Percentiles rank a stretch among this genome's conserved stretches.
These are phyloP conservation scores for Gossypium herbaceum DNA, from an alignment of 345 rosid species.

Conservation along the genomic window DNA sequence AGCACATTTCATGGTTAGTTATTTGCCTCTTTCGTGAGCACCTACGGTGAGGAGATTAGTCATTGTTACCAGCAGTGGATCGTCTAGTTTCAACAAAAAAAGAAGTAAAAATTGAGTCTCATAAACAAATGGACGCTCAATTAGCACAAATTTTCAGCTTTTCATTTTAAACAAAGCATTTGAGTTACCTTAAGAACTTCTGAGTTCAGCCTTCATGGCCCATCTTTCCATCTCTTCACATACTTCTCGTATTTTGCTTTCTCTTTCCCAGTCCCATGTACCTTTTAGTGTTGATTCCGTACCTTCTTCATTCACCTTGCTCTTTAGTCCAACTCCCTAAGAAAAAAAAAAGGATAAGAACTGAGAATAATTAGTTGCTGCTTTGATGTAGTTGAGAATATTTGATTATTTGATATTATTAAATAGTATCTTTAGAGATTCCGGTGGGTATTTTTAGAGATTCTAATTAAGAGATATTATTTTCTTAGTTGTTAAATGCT, in stretches of 20 bases:
- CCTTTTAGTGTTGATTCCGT: not conserved
- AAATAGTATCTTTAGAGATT: too few relatives aligned
- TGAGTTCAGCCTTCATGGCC: not conserved
- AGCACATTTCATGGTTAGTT: too few relatives aligned
- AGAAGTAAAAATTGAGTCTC: not conserved
- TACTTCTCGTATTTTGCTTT: slow-evolving; percentile 28
- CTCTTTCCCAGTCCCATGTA: slow-evolving; percentile 30
- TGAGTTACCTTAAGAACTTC: not conserved
- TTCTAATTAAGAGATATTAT: too few relatives aligned
- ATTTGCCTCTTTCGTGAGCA: too few relatives aligned
- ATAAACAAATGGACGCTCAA: not conserved
- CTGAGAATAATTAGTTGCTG: not conserved
- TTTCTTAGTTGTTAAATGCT: too few relatives aligned
- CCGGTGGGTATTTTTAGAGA: too few relatives aligned
- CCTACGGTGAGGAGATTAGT: too few relatives aligned
- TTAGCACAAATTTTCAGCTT: not conserved
- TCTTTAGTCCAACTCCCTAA: slow-evolving; percentile 15
- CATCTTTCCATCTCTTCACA: slow-evolving; percentile 28
- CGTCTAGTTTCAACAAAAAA: too few relatives aligned
- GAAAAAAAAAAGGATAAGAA: not conserved
- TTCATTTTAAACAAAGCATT: not conserved
- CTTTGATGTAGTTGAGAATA: too few relatives aligned
- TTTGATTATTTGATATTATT: too few relatives aligned
- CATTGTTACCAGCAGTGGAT: too few relatives aligned
- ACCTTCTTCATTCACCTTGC: slow-evolving; percentile 8